Evolutionary conservation across 257 asterid species (phyloP).

Genomic region (Solanum microdontum): DNA sequence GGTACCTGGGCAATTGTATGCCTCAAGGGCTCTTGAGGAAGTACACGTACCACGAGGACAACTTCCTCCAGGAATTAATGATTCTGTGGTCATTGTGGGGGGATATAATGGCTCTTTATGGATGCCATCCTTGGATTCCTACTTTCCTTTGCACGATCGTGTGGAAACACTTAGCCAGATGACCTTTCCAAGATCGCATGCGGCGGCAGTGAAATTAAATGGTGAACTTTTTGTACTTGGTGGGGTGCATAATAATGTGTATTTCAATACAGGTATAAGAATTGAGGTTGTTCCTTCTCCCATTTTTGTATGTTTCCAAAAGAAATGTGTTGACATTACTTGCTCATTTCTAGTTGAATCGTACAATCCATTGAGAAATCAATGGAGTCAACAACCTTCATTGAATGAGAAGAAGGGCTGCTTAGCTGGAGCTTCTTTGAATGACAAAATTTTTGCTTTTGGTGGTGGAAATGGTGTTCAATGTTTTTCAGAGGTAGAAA

Average conservation of each 20-base stretch:
- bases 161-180: constrained; percentile 26
- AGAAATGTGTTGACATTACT: not conserved
- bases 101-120: constrained; percentile 54
- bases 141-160: constrained; percentile 28
- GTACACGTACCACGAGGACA: not conserved
- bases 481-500: constrained; percentile 57
- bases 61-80: constrained; percentile 1
- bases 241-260: constrained; percentile 27
- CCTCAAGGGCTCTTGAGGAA: constrained; percentile 6
- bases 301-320: not conserved
- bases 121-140: constrained; percentile 28
- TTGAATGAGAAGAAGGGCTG: constrained; percentile 40
- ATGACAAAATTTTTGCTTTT: constrained; percentile 35
- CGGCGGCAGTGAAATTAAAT: constrained; percentile 37
- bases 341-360: constrained; percentile 50
- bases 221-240: constrained; percentile 50
- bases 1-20: constrained; percentile 14
- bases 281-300: not conserved
- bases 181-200: constrained; percentile 30
- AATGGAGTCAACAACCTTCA: constrained; percentile 43
- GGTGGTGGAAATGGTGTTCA: constrained; percentile 64
- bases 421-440: constrained; percentile 36
- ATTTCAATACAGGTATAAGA: constrained; percentile 51
- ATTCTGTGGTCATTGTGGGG: constrained; percentile 38
- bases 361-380: constrained; percentile 32